These are phyloP conservation scores for Colletotrichum falcatum DNA, from an alignment of 2,329 filamentous ascomycete genomes.

Conservation along the genomic window DNA sequence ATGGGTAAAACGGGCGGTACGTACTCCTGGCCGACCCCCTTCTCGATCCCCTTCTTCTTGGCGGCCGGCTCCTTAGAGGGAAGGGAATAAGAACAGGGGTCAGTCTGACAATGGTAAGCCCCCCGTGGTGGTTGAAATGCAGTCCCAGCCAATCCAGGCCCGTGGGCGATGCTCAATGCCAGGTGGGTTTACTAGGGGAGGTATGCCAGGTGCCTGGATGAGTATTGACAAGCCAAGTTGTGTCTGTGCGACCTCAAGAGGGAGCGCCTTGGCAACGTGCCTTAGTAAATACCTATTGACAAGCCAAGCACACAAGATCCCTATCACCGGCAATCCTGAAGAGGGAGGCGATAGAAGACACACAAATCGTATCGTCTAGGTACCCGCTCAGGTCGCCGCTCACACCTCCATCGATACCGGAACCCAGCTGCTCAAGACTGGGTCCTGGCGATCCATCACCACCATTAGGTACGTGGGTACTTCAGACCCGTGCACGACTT, in stretches of 20 bases:
- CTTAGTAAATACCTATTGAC: too few relatives aligned
- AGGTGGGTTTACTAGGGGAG: too few relatives aligned
- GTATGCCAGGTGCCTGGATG: slow-evolving; percentile 6
- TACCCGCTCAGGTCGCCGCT: slow-evolving; percentile 19
- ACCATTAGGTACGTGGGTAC: background rate
- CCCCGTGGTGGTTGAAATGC: slow-evolving; percentile 11
- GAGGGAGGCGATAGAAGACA: background rate
- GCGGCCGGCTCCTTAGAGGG: background rate
- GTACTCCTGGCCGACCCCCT: background rate
- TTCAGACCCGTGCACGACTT: slow-evolving; percentile 9
- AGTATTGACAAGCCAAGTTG: slow-evolving; percentile 7
- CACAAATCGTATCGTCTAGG: slow-evolving; percentile 20
- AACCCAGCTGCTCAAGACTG: background rate
- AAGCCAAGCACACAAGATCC: slow-evolving; percentile 8
- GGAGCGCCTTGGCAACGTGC: too few relatives aligned
- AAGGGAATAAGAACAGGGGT: slow-evolving; percentile 1
- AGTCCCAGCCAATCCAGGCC: slow-evolving; percentile 10
- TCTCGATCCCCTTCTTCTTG: slow-evolving; percentile 8
- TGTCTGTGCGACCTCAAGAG: too few relatives aligned
- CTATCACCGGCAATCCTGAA: slow-evolving; percentile 1
- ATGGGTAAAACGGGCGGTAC: slow-evolving; percentile 20
- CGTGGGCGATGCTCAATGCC: slow-evolving; percentile 9
- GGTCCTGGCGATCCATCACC: background rate
- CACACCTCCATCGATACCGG: slow-evolving; percentile 2
- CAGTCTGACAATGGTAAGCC: slow-evolving; percentile 13